These are phyloP conservation scores for Luffa acutangula DNA, from an alignment of 306 rosid genomes.

Conservation along the genomic window DNA sequence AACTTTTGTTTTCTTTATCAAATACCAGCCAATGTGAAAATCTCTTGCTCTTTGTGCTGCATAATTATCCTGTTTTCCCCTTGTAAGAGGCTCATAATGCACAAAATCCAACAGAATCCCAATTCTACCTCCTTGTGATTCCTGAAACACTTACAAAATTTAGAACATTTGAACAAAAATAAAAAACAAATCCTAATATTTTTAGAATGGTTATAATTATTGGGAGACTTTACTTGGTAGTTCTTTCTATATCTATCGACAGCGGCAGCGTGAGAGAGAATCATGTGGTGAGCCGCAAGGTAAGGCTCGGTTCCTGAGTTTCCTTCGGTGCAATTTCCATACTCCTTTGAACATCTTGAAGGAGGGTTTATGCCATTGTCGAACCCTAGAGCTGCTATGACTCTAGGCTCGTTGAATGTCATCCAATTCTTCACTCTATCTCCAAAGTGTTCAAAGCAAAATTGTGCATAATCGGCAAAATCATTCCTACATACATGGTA, in stretches of 20 bases:
- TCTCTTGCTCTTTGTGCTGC: constrained; percentile 97
- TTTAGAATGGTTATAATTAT: background rate
- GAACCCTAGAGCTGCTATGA: constrained; percentile 81
- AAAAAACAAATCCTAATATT: too few relatives aligned
- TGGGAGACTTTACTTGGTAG: constrained; percentile 36
- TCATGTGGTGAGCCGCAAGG: constrained; percentile 61
- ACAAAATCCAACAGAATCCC: constrained; percentile 79
- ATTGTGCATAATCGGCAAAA: constrained; percentile 71
- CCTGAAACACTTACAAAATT: constrained; percentile 18
- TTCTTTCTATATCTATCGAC: constrained; percentile 63
- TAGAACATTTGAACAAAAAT: background rate
- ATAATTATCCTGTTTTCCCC: constrained; percentile 58
- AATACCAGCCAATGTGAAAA: constrained; percentile 85
- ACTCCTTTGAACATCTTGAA: constrained; percentile 71
- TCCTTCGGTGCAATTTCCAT: constrained; percentile 70
- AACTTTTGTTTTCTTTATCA: too few relatives aligned
- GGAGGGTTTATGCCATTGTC: constrained; percentile 73
- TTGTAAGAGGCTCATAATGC: constrained; percentile 78
- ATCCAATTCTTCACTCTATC: constrained; percentile 92
- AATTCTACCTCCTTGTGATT: constrained; percentile 58
- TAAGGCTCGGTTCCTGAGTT: constrained; percentile 85
- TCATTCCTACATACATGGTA: constrained; percentile 45
- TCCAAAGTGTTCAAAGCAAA: constrained; percentile 79
- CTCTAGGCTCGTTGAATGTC: constrained; percentile 85
- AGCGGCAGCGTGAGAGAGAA: constrained; percentile 70